Percentiles rank a stretch among this genome's conserved stretches.
These are phyloP conservation scores for Hypoxylon sp. DNA, from an alignment of 2,329 filamentous ascomycete species.

Conservation along the genomic window DNA sequence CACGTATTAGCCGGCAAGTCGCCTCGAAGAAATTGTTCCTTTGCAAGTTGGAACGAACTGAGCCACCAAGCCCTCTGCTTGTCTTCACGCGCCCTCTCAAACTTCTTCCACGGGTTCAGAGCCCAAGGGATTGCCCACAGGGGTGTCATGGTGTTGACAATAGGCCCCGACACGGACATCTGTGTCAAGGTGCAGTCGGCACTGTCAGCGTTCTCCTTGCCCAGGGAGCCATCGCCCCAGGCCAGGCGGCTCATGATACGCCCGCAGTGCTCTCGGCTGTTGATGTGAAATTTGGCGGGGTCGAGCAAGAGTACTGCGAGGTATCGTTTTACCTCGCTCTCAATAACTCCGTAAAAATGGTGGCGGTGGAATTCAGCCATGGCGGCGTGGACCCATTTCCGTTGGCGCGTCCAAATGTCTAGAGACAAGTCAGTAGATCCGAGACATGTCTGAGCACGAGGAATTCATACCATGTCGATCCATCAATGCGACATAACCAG, in stretches of 20 bases:
- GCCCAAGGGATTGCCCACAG: conserved; percentile 60
- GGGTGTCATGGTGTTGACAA: conserved; percentile 64
- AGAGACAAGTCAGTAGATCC: conserved; percentile 6
- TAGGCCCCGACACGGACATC: conserved; percentile 65
- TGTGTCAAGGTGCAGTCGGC: conserved; percentile 62
- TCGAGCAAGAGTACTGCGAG: conserved; percentile 61
- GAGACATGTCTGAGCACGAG: background rate
- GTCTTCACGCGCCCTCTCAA: conserved; percentile 59
- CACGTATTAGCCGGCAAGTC: conserved; percentile 61
- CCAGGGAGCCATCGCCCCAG: conserved; percentile 63
- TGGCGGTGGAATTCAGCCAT: conserved; percentile 57
- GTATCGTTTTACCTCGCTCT: conserved; percentile 60
- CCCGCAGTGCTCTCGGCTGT: conserved; percentile 63
- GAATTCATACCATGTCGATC: conserved; percentile 59
- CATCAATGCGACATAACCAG: conserved; percentile 64
- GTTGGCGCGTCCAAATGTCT: conserved; percentile 63
- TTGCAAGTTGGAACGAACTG: conserved; percentile 56
- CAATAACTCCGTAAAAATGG: conserved; percentile 63
- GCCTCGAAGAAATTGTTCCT: conserved; percentile 56
- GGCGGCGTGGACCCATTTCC: conserved; percentile 65
- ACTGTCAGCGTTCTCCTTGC: conserved; percentile 59
- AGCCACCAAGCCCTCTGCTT: conserved; percentile 62
- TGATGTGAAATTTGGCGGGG: conserved; percentile 59
- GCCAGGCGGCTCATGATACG: conserved; percentile 64
- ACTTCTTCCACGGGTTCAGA: conserved; percentile 63